Base-by-base conservation (phyloP, 768 basidiomycete genomes). In the Pisolithus tinctorius region DNA sequence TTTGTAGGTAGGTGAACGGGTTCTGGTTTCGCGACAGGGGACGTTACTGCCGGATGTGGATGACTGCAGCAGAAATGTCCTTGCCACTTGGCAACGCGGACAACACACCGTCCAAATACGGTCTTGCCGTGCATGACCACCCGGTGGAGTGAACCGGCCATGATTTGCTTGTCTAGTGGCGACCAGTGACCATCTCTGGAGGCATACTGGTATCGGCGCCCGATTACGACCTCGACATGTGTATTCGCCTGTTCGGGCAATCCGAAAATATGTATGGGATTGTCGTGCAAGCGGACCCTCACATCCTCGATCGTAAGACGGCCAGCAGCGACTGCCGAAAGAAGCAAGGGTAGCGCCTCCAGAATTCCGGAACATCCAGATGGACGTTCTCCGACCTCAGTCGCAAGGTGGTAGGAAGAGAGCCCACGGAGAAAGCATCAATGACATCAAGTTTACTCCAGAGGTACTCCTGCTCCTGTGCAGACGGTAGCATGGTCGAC, bases 111-210 rank as follows among this genome's bases (percentile, higher is more conserved):
- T 99, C 96, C 23, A 99, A 74, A 91, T 45, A 84, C 80, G 0
- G 94, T 97, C 60, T 90, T 83, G 2, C 87, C 88, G 58, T 96
- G 86, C 47, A 97, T 74, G 48, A 94, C 81, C 25, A 99, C 94
- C 53, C 96, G 80, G 68, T 98, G 93, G 31, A 98, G 80, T 29
- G 82, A 77, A 38, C 92, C 94, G 2, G 81, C 71, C 17, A 91
- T 75, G 0, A 71, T 66, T 14, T 64, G 76, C 23, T 79, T 77
- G 14, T 82, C 77, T 37, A 97, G 69, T 6, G 95, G 93, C 14
- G 95, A 95, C 95, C 95, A 99, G 47, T 72, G 73, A 20, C 69
- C 68, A 6, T 69, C 61, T 23, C 74, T 72, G 48, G 71, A 68
- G 13, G 63, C 65, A 65, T 89, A 90, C 40, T 73, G 70, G 17